phyloP scores from a whole-genome alignment of 2,329 filamentous ascomycete genomes.

The Sclerotinia spermophila region DNA sequence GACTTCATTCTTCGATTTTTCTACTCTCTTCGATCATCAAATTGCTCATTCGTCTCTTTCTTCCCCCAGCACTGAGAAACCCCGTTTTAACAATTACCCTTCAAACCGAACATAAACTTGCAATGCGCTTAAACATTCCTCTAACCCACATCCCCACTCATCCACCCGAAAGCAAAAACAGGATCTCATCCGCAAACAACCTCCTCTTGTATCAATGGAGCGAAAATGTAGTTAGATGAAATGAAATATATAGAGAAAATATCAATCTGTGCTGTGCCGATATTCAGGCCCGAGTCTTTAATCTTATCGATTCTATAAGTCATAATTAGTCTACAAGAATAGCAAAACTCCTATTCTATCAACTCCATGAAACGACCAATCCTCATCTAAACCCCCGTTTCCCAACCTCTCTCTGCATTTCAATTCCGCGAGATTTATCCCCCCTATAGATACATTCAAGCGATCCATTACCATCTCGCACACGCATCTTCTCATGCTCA shows the following conservation, averaged over 20 bases:
- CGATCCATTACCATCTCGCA: too few species aligned
- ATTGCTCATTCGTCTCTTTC: not conserved
- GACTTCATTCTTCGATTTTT: not conserved
- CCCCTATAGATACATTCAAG: too few species aligned
- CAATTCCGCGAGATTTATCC: too few species aligned
- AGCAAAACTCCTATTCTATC: not conserved
- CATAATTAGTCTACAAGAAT: not conserved
- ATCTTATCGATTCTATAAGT: not conserved
- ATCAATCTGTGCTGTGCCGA: not conserved
- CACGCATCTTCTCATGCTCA: too few species aligned
- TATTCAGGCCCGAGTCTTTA: not conserved
- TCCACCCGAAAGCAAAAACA: not conserved
- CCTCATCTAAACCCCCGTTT: not conserved
- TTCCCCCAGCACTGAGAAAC: rapidly evolving
- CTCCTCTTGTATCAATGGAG: not conserved
- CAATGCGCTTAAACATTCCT: too few species aligned
- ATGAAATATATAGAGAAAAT: not conserved
- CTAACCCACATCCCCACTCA: too few species aligned
- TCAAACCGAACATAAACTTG: too few species aligned
- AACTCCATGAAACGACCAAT: not conserved
- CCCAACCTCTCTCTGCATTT: not conserved
- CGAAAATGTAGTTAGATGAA: not conserved
- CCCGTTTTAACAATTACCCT: not conserved
- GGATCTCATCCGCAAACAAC: not conserved
- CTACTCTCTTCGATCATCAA: not conserved